Conservation (phyloP, 352 stramenopile genomes). For the Phytophthora nicotianae region DNA sequence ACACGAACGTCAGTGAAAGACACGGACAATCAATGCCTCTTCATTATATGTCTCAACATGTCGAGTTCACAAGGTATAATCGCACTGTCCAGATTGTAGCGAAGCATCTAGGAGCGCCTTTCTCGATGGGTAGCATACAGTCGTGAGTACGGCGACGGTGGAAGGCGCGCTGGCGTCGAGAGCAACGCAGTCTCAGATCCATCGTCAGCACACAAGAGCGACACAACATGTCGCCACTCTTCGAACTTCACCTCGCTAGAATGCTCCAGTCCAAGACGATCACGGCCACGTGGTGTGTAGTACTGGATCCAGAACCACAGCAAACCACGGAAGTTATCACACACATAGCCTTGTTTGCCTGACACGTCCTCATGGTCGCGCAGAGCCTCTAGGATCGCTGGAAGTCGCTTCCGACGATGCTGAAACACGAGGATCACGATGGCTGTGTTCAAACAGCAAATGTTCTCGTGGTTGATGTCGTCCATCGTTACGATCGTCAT, state of each 20-base stretch:
- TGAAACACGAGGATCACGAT: constrained; percentile 96
- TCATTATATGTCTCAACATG: constrained; percentile 12
- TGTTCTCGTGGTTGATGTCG: constrained; percentile 98
- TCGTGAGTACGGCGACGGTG: constrained; percentile 69
- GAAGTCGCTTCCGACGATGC: constrained; percentile 85
- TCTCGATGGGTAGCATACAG: constrained; percentile 47
- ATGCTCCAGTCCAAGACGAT: constrained; percentile 94
- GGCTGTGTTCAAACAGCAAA: constrained; percentile 97
- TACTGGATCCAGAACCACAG: constrained; percentile 97
- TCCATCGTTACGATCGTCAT: constrained; percentile 95
- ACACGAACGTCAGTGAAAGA: no score
- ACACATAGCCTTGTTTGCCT: constrained; percentile 74
- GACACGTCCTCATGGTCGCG: constrained; percentile 70
- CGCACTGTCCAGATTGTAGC: neutral
- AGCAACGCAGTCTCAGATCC: constrained; percentile 87
- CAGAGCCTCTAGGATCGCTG: constrained; percentile 65
- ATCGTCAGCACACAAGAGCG: constrained; percentile 92
- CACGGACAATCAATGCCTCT: constrained; percentile 4
- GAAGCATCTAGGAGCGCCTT: constrained; percentile 25
- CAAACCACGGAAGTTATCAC: constrained; percentile 92
- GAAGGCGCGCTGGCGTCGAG: constrained; percentile 49
- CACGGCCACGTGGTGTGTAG: constrained; percentile 93
- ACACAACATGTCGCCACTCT: constrained; percentile 93
- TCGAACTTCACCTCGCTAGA: constrained; percentile 95
- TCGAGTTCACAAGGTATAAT: constrained; percentile 4